Conservation (phyloP, 805 yeast species). For the Pichia phayaonensis region DNA sequence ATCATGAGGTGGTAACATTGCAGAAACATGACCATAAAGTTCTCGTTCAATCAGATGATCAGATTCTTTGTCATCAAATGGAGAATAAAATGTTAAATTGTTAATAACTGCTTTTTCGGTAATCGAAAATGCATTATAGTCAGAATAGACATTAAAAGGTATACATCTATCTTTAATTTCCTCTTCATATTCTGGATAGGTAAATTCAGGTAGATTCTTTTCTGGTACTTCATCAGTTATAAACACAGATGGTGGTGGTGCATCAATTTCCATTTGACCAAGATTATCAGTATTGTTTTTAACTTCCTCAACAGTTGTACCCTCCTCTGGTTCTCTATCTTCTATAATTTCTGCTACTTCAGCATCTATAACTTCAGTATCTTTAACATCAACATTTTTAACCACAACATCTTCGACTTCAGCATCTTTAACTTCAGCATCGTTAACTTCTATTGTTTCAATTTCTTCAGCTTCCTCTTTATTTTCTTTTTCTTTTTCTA, state of each 20-base stretch:
- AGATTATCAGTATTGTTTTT: conserved; percentile 3
- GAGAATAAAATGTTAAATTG: conserved; percentile 40
- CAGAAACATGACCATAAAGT: conserved; percentile 49
- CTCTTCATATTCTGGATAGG: conserved; percentile 23
- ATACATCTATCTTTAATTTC: conserved; percentile 4
- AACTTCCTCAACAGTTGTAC: not conserved
- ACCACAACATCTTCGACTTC: too few relatives aligned
- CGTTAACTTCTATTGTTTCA: not conserved
- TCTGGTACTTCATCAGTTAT: not conserved
- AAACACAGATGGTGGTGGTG: not conserved
- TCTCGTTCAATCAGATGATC: conserved; percentile 25
- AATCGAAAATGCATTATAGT: conserved; percentile 34
- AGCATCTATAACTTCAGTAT: too few relatives aligned
- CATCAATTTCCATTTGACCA: not conserved
- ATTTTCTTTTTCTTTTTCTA: not conserved
- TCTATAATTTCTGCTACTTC: not conserved
- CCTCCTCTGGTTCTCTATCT: not conserved
- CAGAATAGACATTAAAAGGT: conserved; percentile 42
- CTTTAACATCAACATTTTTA: too few relatives aligned
- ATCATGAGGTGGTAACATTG: conserved; percentile 56
- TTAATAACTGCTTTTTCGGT: conserved; percentile 41
- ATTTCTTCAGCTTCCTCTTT: not conserved
- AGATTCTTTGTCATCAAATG: conserved; percentile 34
- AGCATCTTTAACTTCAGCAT: too few relatives aligned
- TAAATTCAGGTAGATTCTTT: conserved; percentile 23